These are phyloP conservation scores for Kazachstania sp. DNA, from an alignment of 1,139 yeast species.

Conservation along the genomic window DNA sequence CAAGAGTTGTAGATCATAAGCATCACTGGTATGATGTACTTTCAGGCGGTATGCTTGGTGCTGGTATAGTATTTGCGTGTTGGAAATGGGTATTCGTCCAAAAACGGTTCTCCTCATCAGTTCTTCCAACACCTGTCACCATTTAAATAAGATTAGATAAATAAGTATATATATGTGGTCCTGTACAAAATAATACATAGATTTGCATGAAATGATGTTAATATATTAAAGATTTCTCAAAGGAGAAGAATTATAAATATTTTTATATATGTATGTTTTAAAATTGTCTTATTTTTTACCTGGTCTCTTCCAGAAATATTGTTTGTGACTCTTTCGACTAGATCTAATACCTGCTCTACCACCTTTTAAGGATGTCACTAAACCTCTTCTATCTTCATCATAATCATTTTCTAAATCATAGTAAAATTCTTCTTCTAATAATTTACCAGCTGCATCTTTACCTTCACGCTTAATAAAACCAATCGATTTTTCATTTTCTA, in stretches of 20 bases:
- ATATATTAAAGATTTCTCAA: not conserved
- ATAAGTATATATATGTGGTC: not conserved
- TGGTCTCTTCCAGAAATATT: constrained; percentile 80
- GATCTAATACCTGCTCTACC: constrained; percentile 70
- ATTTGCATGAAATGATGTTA: not conserved
- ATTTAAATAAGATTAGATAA: not conserved
- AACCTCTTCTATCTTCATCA: constrained; percentile 56
- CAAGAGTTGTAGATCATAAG: constrained; percentile 26
- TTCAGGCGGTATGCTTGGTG: constrained; percentile 20
- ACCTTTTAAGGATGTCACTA: constrained; percentile 74
- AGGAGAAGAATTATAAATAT: not conserved
- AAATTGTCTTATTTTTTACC: constrained; percentile 1
- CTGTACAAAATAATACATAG: not conserved
- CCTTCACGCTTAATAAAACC: constrained; percentile 85
- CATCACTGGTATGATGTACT: constrained; percentile 30
- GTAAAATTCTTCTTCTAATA: constrained; percentile 86
- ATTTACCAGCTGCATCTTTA: constrained; percentile 94
- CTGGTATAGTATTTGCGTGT: constrained; percentile 8
- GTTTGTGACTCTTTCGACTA: constrained; percentile 91
- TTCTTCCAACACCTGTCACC: constrained; percentile 5
- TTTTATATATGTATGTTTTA: not conserved
- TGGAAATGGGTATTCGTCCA: constrained; percentile 12
- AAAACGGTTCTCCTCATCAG: not conserved
- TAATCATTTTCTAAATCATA: constrained; percentile 76
- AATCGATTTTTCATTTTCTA: constrained; percentile 40